Base-by-base conservation (phyloP, 352 stramenopile genomes). In the Phytopythium chamaehyphon region DNA sequence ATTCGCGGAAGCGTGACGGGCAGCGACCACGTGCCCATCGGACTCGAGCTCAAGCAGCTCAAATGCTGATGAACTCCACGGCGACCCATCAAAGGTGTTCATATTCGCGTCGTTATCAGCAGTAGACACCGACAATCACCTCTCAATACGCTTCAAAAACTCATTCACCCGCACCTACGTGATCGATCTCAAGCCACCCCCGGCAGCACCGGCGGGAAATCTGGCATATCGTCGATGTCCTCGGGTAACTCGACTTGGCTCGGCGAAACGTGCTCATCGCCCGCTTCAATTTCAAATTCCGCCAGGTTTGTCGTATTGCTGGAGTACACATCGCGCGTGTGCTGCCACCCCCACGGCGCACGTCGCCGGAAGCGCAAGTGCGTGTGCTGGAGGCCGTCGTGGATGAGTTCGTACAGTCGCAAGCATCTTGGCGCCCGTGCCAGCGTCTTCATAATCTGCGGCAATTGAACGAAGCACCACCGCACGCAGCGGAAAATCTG, bases 1-100 rank as follows among this genome's bases (percentile, higher is more conserved):
- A 87, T 94, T 38, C 77, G 83, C 15, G 57, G 71, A 31, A 58
- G 59, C 46, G 78, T 94, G 24, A 66, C 60, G 8, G 83, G 83
- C 16, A 92, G 81, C 62, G 83, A 94, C 49, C 83, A 94, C 54
- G 69, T 92, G 16, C 83, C 83, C 7, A 77, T 94, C 44, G 80
- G 76, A 3, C 54, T 93, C 21, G 76, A 88, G 40, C 69, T 90
- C 45, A 55, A 60, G 16, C 42, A 53, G 19, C 33, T 74, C 9
- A 16, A 15, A 16, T 55, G 37, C 36, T 47, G 9, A 26, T 33
- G 5, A 33, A 33, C 28, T 5, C 28, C 28, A 33, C 28, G n/a
- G n/a, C n/a, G 9, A 49, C 16, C 40, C 19, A 21, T 46, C 40
- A 18, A 21, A 7, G 21, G 19, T 23, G 40, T 31, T 23, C 18